Conservation (phyloP, 2,329 filamentous ascomycete genomes). For the Nannizziopsis barbatae region DNA sequence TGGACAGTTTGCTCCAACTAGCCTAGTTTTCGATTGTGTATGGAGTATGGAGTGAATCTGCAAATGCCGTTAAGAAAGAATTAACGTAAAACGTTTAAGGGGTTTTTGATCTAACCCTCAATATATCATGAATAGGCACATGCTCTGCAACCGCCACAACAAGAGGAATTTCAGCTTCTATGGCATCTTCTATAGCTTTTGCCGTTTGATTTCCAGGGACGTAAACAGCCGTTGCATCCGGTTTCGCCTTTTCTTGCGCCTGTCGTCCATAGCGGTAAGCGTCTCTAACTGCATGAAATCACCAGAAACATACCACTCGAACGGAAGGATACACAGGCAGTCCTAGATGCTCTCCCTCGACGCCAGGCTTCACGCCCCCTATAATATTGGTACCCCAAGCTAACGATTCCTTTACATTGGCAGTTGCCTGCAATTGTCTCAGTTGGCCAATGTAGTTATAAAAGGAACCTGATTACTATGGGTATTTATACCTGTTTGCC, state of each 20-base stretch:
- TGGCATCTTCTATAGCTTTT: slow-evolving; percentile 65
- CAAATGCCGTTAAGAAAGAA: background rate
- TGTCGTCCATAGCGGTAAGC: slow-evolving; percentile 20
- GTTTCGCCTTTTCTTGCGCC: slow-evolving; percentile 59
- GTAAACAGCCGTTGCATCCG: slow-evolving; percentile 68
- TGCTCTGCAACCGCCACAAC: slow-evolving; percentile 72
- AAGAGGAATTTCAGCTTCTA: slow-evolving; percentile 65
- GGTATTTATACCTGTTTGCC: slow-evolving; percentile 13
- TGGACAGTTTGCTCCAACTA: slow-evolving; percentile 71
- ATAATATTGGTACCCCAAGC: slow-evolving; percentile 72
- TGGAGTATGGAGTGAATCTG: slow-evolving; percentile 58
- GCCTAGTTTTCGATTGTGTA: slow-evolving; percentile 58
- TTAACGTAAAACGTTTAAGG: background rate
- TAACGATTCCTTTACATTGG: slow-evolving; percentile 64
- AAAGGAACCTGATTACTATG: background rate
- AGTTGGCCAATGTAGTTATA: background rate
- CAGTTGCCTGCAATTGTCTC: slow-evolving; percentile 46
- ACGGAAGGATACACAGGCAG: slow-evolving; percentile 61
- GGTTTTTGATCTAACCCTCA: slow-evolving; percentile 43
- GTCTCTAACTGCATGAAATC: background rate
- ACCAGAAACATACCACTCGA: slow-evolving; percentile 36
- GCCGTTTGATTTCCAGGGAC: slow-evolving; percentile 65
- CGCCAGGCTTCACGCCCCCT: slow-evolving; percentile 62
- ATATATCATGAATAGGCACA: slow-evolving; percentile 65
- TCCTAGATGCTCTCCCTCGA: slow-evolving; percentile 59